Base-by-base conservation (phyloP, 495 filamentous ascomycete genomes). In the Penicillium flavigenum region DNA sequence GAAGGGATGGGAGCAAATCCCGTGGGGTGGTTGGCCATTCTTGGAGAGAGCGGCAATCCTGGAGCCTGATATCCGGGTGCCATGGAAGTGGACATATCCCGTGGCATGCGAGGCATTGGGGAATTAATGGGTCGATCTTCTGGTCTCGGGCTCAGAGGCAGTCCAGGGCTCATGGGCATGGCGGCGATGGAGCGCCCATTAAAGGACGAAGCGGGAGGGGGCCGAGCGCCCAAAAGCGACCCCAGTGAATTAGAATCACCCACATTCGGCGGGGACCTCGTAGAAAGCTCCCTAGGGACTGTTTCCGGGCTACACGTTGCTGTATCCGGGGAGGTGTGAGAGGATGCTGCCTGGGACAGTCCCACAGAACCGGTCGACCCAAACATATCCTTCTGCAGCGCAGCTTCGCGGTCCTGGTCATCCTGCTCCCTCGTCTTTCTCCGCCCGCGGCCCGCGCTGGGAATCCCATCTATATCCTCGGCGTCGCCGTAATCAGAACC, bases 81-180 rank as follows among this genome's bases (percentile, higher is more conserved):
- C 11, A 84, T 49, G 11, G 74, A 61, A 41, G 67, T 70, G 11
- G 70, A 55, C 14, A 70, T 71, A 36, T 86, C 82, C 50, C 81
- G 78, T 41, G 85, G 79, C 67, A 83, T 76, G 56, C 87, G 78
- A 24, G 88, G 87, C 54, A 88, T 74, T 14, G 90, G 89, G 24
- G 91, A 91, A 51, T 81, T 85, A 49, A 89, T 62, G 11, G 86
- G 86, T 47, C 83, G 79, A 64, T 91, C 83, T 62, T 85, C 85
- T n/a, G 94, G 94, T 51, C 93, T 82, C 24, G 94, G 94, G 65
- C 95, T 98, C 29, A 88, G 73, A 1, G 94, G 94, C 47, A 98
- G 76, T 24, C 94, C 94, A 20, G 93, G 91, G 56, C 90, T 96
- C 76, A 92, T 80, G 31, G 92, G 76, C 36, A 85, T 76, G 27